Conservation (phyloP, 1,284 basidiomycete genomes). For the Rhodotorula sp. region DNA sequence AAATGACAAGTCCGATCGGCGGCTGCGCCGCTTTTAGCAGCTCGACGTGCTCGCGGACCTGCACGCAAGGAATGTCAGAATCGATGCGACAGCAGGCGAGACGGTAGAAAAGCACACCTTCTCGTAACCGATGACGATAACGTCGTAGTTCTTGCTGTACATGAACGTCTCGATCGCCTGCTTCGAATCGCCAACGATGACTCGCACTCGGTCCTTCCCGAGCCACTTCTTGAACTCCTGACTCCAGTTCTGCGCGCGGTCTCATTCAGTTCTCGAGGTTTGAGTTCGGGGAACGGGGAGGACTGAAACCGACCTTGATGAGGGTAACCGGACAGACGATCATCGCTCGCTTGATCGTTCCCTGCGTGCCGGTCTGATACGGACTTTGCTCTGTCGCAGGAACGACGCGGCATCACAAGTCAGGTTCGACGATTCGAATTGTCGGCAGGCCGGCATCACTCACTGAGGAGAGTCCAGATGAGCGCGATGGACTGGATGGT, state of each 20-base stretch:
- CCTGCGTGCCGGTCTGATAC: slow-evolving; percentile 58
- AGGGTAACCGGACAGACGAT: slow-evolving; percentile 94
- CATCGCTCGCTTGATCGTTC: slow-evolving; percentile 62
- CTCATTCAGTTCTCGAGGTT: slow-evolving; percentile 6
- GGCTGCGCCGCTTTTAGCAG: slow-evolving; percentile 56
- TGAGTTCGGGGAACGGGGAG: background rate
- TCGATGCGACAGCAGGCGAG: background rate
- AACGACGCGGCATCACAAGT: no score
- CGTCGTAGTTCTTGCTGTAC: slow-evolving; percentile 68
- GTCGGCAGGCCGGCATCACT: slow-evolving; percentile 41
- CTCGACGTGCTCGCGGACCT: slow-evolving; percentile 45
- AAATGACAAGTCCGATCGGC: slow-evolving; percentile 87
- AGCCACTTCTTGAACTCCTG: slow-evolving; percentile 94
- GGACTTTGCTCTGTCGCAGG: slow-evolving; percentile 71
- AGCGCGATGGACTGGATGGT: slow-evolving; percentile 81
- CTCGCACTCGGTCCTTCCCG: slow-evolving; percentile 73
- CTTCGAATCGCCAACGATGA: slow-evolving; percentile 77
- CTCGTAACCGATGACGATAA: slow-evolving; percentile 95
- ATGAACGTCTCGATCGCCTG: slow-evolving; percentile 68
- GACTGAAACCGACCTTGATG: slow-evolving; percentile 60
- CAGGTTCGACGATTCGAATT: background rate
- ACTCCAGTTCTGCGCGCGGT: slow-evolving; percentile 75
- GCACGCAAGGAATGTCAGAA: background rate
- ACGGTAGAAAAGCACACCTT: slow-evolving; percentile 41
- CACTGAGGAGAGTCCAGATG: slow-evolving; percentile 83